phyloP scores from a whole-genome alignment of 352 stramenopile genomes.

The Blastocystis sp. region DNA sequence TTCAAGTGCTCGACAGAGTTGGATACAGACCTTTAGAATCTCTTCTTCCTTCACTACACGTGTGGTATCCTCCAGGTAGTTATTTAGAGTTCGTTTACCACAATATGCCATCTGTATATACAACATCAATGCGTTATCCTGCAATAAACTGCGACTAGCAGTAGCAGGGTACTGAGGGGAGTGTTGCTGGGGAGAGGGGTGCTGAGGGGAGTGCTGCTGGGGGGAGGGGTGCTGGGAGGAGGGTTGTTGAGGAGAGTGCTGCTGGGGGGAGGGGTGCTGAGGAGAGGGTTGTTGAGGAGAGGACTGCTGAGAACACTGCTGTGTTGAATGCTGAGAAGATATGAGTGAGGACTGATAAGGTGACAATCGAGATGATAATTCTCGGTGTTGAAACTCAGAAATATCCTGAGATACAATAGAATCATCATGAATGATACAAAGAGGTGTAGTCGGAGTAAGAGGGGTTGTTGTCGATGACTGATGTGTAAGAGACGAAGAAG shows the following conservation, averaged over 20 bases:
- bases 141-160: background rate
- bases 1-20: conserved; percentile 83
- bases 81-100: conserved; percentile 79
- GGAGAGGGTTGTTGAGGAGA: background rate
- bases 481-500: background rate
- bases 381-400: too few species aligned
- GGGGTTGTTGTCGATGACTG: background rate
- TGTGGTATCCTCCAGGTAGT: conserved; percentile 78
- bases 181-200: background rate
- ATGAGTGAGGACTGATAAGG: background rate
- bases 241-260: background rate
- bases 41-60: conserved; percentile 77
- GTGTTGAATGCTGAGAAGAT: background rate
- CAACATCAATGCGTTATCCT: conserved; percentile 77
- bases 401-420: background rate
- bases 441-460: background rate
- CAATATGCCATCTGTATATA: conserved; percentile 89
- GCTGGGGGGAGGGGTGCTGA: background rate
- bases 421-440: background rate
- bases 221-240: background rate
- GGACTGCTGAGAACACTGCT: background rate
- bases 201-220: background rate
- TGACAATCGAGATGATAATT: background rate
- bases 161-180: background rate
- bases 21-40: conserved; percentile 81